Base-by-base conservation (phyloP, 805 yeast genomes). In the Cyberlindnera saturnus region DNA sequence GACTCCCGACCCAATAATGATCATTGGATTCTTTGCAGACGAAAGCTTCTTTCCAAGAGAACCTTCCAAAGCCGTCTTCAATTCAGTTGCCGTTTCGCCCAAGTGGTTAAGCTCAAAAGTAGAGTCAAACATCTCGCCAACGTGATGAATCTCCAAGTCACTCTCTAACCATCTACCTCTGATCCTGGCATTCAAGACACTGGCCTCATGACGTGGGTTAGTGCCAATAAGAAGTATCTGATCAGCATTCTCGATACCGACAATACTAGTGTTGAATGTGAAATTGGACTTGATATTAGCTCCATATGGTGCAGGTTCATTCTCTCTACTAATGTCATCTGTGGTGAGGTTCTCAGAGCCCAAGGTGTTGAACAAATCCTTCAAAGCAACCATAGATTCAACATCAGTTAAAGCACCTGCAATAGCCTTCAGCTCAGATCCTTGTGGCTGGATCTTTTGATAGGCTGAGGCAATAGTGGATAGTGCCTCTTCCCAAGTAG, bases 181-280 rank as follows among this genome's bases (percentile, higher is more conserved):
- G 55, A 86, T 81, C 66, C 95, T 77, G 34, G 91, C 78, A 64
- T 86, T 86, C 56, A 86, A 72, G 15, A 87, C 95, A 35, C 95
- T 88, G 46, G 95, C 96, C 69, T 86, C 96, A 60, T 76, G 88
- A 61, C 96, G 77, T 46, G 95, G 95, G 70, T 86, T 86, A 37
- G 96, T 80, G 49, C 96, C 96, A 45, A 86, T 77, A 47, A 86
- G 72, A 57, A 86, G 71, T 48, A 86, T 81, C 53, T 77, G 86
- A 60, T 87, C 96, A 41, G 95, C 89, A 46, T 80, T 82, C 63
- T 85, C 93, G 50, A 86, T 74, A 36, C 93, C 93, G 42, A 76
- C 80, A 49, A 86, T 79, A 34, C 86, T 72, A 13, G 95, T 76
- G 74, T 86, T 86, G 75, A 86, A 86, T 41, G 81, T 68, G 64